These are phyloP conservation scores for Ogataea hybrid DNA, from an alignment of 1,139 yeast species.

Conservation along the genomic window DNA sequence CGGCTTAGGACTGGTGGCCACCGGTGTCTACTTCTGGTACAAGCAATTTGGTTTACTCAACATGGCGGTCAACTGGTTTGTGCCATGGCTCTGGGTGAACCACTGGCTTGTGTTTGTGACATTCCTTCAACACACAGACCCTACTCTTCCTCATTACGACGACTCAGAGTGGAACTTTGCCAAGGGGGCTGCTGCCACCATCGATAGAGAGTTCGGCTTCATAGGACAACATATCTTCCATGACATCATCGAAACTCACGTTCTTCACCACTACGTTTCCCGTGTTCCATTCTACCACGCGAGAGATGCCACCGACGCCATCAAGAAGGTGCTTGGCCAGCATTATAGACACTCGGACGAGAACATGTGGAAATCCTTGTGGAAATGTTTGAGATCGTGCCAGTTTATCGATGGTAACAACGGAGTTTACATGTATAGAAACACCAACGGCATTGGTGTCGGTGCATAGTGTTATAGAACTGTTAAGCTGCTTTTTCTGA, in stretches of 20 bases:
- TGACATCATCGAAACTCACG: slow-evolving; percentile 88
- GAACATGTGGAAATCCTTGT: slow-evolving; percentile 70
- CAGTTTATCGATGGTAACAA: slow-evolving; percentile 82
- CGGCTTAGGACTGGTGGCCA: slow-evolving; percentile 57
- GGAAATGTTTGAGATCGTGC: slow-evolving; percentile 71
- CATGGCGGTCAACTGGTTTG: slow-evolving; percentile 66
- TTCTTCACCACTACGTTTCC: slow-evolving; percentile 79
- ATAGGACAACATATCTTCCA: slow-evolving; percentile 80
- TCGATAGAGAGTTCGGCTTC: slow-evolving; percentile 82
- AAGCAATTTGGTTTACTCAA: slow-evolving; percentile 61
- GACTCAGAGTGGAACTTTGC: slow-evolving; percentile 80
- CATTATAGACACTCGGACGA: slow-evolving; percentile 68
- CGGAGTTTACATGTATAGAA: slow-evolving; percentile 78
- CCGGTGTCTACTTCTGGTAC: slow-evolving; percentile 63
- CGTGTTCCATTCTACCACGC: slow-evolving; percentile 87
- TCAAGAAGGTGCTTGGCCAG: slow-evolving; percentile 78
- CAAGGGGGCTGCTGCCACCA: slow-evolving; percentile 85
- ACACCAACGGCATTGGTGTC: slow-evolving; percentile 56
- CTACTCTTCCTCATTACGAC: slow-evolving; percentile 76
- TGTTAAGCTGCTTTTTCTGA: neutral
- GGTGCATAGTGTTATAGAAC: slow-evolving; percentile 15
- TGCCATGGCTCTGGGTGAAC: slow-evolving; percentile 80
- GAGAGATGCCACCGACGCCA: slow-evolving; percentile 75
- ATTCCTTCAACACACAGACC: slow-evolving; percentile 81
- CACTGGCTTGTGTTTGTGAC: slow-evolving; percentile 91